Percentiles rank a stretch among this genome's conserved stretches.
phyloP scores from a whole-genome alignment of 768 basidiomycete species.

The Fomitopsis serialis region DNA sequence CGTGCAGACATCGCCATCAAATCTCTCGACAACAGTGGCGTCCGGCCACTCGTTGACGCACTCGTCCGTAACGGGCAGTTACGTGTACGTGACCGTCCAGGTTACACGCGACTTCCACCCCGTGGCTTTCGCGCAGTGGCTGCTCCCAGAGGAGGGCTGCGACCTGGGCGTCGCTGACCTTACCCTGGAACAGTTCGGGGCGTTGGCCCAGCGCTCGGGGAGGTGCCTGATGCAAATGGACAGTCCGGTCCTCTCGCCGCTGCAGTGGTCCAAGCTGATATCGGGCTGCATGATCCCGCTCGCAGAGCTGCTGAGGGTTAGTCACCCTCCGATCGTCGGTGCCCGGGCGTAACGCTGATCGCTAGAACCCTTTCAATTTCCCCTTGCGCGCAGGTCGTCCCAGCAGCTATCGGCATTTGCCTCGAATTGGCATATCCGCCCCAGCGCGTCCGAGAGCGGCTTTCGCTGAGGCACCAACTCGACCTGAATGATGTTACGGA shows the following conservation, averaged over 20 bases:
- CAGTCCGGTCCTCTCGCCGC: slow-evolving; percentile 18
- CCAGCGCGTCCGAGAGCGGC: slow-evolving; percentile 36
- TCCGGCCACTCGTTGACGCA: slow-evolving; percentile 63
- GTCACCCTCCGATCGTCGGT: slow-evolving; percentile 16
- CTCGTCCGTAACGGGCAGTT: slow-evolving; percentile 87
- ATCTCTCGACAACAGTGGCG: slow-evolving; percentile 42
- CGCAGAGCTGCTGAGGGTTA: slow-evolving; percentile 68
- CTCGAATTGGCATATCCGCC: slow-evolving; percentile 81
- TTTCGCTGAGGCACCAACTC: slow-evolving; percentile 44
- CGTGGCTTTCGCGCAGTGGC: slow-evolving; percentile 75
- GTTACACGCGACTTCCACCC: slow-evolving; percentile 91
- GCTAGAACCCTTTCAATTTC: neutral
- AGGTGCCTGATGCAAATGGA: slow-evolving; percentile 28
- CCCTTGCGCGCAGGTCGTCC: slow-evolving; percentile 28
- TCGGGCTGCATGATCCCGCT: slow-evolving; percentile 65
- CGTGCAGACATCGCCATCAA: slow-evolving; percentile 56
- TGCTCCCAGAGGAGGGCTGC: slow-evolving; percentile 64
- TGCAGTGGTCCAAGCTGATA: slow-evolving; percentile 44
- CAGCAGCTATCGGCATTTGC: slow-evolving; percentile 63
- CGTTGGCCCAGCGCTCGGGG: slow-evolving; percentile 50
- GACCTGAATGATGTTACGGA: slow-evolving; percentile 84
- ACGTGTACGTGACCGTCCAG: slow-evolving; percentile 82
- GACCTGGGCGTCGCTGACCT: slow-evolving; percentile 83
- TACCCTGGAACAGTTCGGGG: slow-evolving; percentile 74
- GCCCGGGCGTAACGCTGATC: neutral